A percentile compares a stretch with the other conserved stretches of the same genome.
These are phyloP conservation scores for Mycena polygramma DNA, from an alignment of 768 basidiomycete genomes.

Conservation along the genomic window DNA sequence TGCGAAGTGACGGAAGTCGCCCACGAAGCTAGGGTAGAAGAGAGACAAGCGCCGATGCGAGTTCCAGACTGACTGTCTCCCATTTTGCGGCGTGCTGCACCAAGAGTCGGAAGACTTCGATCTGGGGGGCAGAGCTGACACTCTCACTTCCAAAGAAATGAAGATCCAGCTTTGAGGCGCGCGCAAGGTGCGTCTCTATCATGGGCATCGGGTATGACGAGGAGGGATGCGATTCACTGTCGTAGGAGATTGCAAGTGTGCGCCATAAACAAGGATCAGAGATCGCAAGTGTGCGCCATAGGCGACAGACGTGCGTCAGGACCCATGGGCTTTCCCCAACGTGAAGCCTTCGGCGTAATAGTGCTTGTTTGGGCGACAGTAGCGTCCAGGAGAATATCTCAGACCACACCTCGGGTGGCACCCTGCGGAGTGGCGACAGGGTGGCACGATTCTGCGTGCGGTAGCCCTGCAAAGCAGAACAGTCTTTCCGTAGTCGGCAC, in stretches of 20 bases:
- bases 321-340: slow-evolving; percentile 11
- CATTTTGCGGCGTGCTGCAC: not conserved
- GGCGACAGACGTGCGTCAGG: not conserved
- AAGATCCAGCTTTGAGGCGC: slow-evolving; percentile 3
- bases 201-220: not conserved
- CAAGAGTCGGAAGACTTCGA: not conserved
- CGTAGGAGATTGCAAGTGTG: not conserved
- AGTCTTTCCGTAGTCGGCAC: no score
- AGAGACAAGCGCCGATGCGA: no score
- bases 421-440: not conserved
- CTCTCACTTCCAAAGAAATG: slow-evolving; percentile 16
- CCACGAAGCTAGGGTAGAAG: no score
- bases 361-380: not conserved
- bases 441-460: not conserved
- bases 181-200: slow-evolving; percentile 1
- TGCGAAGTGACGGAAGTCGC: no score
- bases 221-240: not conserved
- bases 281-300: not conserved
- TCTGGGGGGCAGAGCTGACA: not conserved
- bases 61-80: not conserved
- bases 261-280: not conserved
- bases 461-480: no score
- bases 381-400: slow-evolving; percentile 22
- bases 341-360: not conserved
- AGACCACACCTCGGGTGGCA: slow-evolving; percentile 5